Conservation (phyloP, 2,329 filamentous ascomycete genomes). For the Zymoseptoria tritici region DNA sequence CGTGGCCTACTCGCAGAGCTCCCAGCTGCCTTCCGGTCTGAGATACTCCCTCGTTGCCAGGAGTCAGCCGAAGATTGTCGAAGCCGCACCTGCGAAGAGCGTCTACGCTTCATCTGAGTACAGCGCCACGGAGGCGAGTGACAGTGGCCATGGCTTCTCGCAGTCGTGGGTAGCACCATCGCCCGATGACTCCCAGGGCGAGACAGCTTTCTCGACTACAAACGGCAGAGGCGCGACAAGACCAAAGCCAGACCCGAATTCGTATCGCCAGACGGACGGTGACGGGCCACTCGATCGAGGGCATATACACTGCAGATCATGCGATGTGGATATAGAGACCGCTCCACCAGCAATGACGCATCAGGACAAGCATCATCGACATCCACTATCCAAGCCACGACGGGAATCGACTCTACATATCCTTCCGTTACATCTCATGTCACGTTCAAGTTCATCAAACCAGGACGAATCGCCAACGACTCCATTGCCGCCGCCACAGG, state of each 20-base stretch:
- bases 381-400: neutral
- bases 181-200: neutral
- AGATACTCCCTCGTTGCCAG: neutral
- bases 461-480: neutral
- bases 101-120: conserved; percentile 23
- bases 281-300: neutral
- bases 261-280: neutral
- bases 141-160: neutral
- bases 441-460: conserved; percentile 5
- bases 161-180: neutral
- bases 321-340: conserved; percentile 1
- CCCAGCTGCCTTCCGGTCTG: conserved; percentile 4
- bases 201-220: neutral
- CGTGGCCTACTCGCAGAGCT: conserved; percentile 7
- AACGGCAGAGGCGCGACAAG: conserved; percentile 5
- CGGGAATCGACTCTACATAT: conserved; percentile 1
- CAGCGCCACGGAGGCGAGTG: conserved; percentile 14
- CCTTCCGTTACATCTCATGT: conserved; percentile 8
- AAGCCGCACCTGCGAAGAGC: neutral
- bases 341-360: neutral
- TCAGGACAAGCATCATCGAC: neutral
- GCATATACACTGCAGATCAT: conserved; percentile 2
- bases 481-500: neutral
- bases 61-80: neutral
- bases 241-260: conserved; percentile 6